A percentile compares a stretch with the other conserved stretches of the same genome.
Evolutionary conservation across 2,329 filamentous ascomycete species (phyloP).

Genomic region (Gaeumannomyces sp.): DNA sequence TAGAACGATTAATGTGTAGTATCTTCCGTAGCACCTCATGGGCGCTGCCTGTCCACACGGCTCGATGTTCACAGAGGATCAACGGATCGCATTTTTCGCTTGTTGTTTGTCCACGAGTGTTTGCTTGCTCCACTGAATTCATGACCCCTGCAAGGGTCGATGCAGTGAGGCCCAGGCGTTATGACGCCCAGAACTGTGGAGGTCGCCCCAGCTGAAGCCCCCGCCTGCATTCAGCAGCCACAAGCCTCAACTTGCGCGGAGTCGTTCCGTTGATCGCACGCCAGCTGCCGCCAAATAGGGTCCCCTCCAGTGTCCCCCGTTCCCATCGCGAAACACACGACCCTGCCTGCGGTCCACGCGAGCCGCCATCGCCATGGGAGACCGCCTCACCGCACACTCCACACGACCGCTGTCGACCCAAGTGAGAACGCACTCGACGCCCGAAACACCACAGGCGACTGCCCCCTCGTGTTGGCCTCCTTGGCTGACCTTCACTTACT

Average conservation of each 20-base stretch:
- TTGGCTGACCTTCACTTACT: conserved; percentile 10
- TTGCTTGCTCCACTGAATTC: not conserved
- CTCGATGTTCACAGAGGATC: no score
- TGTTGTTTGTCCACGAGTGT: not conserved
- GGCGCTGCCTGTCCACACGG: no score
- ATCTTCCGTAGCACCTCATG: no score
- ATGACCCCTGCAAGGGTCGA: not conserved
- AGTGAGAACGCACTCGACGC: conserved; percentile 38
- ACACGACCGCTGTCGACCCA: conserved; percentile 85
- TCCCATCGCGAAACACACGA: not conserved
- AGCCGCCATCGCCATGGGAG: conserved; percentile 47
- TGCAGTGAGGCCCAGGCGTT: no score
- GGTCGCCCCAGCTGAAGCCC: not conserved
- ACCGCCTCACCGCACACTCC: conserved; percentile 76
- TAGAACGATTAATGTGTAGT: no score
- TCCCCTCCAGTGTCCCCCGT: not conserved
- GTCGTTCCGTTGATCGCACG: not conserved
- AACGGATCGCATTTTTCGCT: no score
- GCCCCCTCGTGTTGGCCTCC: not conserved
- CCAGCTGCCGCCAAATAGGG: not conserved
- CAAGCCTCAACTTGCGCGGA: not conserved
- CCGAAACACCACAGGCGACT: not conserved
- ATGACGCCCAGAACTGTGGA: no score
- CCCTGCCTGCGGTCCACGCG: conserved; percentile 12
- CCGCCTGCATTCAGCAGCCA: not conserved